A percentile compares a stretch with the other conserved stretches of the same genome.
Evolutionary conservation across 1,284 basidiomycete species (phyloP).

Genomic region (Malassezia dermatis): DNA sequence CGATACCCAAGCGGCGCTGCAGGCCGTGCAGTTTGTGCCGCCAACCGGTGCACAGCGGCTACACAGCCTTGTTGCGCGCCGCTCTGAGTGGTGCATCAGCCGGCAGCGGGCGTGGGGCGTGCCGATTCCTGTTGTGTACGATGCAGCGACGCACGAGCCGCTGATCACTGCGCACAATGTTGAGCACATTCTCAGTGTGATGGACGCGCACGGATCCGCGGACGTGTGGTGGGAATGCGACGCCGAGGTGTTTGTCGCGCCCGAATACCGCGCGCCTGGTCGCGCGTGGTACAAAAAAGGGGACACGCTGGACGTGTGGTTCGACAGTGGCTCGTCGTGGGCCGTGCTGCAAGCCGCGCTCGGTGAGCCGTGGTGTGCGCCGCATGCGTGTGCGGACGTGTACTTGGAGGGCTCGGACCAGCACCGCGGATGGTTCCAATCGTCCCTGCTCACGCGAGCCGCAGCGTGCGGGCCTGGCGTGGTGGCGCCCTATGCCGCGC

Average conservation of each 20-base stretch:
- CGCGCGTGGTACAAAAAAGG: neutral
- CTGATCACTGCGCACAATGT: slow-evolving; percentile 63
- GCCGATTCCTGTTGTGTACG: slow-evolving; percentile 82
- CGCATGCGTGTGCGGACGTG: slow-evolving; percentile 60
- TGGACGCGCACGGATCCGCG: slow-evolving; percentile 61
- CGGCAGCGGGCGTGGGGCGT: slow-evolving; percentile 96
- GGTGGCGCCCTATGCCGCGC: slow-evolving; percentile 60
- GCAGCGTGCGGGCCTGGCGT: slow-evolving; percentile 49
- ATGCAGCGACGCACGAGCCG: slow-evolving; percentile 56
- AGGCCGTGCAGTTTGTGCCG: slow-evolving; percentile 69
- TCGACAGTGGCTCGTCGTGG: slow-evolving; percentile 95
- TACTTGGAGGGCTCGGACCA: slow-evolving; percentile 95
- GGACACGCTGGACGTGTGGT: slow-evolving; percentile 99
- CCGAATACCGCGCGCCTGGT: slow-evolving; percentile 45
- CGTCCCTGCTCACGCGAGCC: slow-evolving; percentile 74
- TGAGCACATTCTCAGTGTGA: slow-evolving; percentile 64
- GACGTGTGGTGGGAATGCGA: slow-evolving; percentile 86
- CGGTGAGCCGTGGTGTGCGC: slow-evolving; percentile 17
- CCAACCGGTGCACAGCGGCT: slow-evolving; percentile 54
- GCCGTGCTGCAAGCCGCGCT: slow-evolving; percentile 53
- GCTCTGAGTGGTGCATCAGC: slow-evolving; percentile 98
- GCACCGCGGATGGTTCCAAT: slow-evolving; percentile 99
- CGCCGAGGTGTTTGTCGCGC: slow-evolving; percentile 61
- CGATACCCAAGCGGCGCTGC: slow-evolving; percentile 62
- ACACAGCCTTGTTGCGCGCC: slow-evolving; percentile 69